Conservation (phyloP, 768 basidiomycete species). For the Suillus occidentalis region DNA sequence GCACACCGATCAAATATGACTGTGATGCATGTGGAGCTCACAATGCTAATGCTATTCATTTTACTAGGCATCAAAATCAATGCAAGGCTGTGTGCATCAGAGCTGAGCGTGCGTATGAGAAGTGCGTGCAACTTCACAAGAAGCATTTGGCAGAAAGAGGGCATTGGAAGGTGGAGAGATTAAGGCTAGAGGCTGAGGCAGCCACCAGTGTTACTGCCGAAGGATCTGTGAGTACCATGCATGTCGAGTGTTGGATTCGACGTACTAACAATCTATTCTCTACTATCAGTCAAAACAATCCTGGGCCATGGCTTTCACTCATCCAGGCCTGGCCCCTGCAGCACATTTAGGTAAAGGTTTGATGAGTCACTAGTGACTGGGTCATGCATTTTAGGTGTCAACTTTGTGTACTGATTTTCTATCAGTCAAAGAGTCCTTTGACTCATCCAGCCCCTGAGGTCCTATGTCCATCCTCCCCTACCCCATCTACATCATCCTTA, state of each 20-base stretch:
- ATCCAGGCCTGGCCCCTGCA: too few relatives aligned
- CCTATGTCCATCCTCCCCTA: too few relatives aligned
- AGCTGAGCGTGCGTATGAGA: background rate
- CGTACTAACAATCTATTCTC: too few relatives aligned
- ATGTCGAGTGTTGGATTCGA: background rate
- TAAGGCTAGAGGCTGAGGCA: background rate
- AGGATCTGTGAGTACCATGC: background rate
- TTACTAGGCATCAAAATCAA: background rate
- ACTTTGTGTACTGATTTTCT: background rate
- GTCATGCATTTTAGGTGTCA: too few relatives aligned
- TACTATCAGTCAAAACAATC: too few relatives aligned
- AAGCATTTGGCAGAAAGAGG: background rate
- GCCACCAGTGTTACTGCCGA: background rate
- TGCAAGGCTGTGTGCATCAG: background rate
- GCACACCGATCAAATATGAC: background rate
- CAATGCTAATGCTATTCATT: background rate
- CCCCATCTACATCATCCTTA: too few relatives aligned
- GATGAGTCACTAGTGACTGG: too few relatives aligned
- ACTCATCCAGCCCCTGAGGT: too few relatives aligned
- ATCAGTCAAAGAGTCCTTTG: too few relatives aligned
- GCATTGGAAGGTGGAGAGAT: background rate
- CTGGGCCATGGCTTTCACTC: too few relatives aligned
- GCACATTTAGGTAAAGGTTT: too few relatives aligned
- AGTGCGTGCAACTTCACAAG: background rate
- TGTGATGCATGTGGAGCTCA: background rate